Conservation (phyloP, 1,284 basidiomycete genomes). For the Fomitopsis betulina region DNA sequence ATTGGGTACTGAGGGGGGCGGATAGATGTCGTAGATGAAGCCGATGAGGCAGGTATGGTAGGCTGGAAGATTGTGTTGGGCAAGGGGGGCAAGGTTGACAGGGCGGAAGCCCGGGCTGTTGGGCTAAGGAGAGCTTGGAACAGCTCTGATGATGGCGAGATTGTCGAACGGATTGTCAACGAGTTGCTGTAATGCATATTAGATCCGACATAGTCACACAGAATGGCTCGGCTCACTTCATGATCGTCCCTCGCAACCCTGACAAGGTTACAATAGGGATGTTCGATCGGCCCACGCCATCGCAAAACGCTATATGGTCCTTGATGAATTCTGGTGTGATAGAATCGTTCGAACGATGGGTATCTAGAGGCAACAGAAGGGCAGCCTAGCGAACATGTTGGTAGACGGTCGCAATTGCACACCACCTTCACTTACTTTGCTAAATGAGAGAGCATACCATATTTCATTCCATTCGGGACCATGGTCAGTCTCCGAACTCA, state of each 20-base stretch:
- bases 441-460: conserved; percentile 60
- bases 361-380: conserved; percentile 70
- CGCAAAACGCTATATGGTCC: conserved; percentile 72
- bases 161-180: conserved; percentile 60
- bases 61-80: conserved; percentile 30
- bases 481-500: conserved; percentile 62
- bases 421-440: conserved; percentile 51
- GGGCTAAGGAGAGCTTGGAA: conserved; percentile 59
- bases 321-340: conserved; percentile 74
- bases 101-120: conserved; percentile 42
- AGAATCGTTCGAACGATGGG: conserved; percentile 38
- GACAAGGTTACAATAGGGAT: conserved; percentile 71
- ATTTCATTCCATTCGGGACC: conserved; percentile 72
- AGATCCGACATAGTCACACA: neutral
- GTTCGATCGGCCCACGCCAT: conserved; percentile 39
- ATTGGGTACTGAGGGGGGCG: conserved; percentile 41
- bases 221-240: conserved; percentile 35
- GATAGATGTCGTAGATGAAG: conserved; percentile 14
- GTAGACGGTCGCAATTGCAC: neutral
- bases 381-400: conserved; percentile 52
- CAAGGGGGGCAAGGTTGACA: conserved; percentile 48
- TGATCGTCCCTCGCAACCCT: conserved; percentile 69
- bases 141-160: conserved; percentile 56
- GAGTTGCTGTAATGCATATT: conserved; percentile 37
- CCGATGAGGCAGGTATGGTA: conserved; percentile 17